Evolutionary conservation across 306 rosid species (phyloP), one percentile per base, ranked within the genome.

Genomic region (Styphnolobium japonicum): DNA sequence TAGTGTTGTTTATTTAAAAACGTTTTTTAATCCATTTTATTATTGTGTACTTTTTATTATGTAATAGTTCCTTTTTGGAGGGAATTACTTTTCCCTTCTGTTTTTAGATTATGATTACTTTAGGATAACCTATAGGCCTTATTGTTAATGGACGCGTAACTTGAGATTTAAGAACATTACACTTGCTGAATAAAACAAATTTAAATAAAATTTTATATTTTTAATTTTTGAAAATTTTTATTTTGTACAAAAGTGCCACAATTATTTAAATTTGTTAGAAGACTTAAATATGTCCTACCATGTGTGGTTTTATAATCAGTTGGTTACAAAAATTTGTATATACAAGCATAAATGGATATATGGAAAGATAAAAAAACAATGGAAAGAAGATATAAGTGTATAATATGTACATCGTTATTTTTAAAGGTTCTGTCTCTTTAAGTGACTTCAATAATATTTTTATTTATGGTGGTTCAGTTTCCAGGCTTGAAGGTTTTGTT

Each of bases 401-500:
- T 62, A 21, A 39, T 36, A 52, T 33, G 53, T 45, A 45, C 27
- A 27, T 11, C 21, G 6, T 40, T 61, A 56, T 52, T 61, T 82
- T 70, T 40, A 42, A 29, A 49, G 39, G 51, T 16, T 10, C 58
- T 57, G 18, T 52, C 16, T 70, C 40, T 48, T 53, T 6, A 6
- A 58, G 49, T 61, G 64, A 84, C 64, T 72, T 60, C 75, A 85
- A 15, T 62, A 72, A 53, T 79, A 60, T 74, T 87, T 80, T 82
- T 58, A 75, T 74, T 66, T 76, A 57, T 68, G 73, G 45, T 81
- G 82, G 12, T 82, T 73, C 91, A 94, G 98, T 94, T 86, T 92
- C 90, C 85, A 90, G 92, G 93, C 98, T 94, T 82, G 98, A 94
- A 90, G 98, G 98, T 46, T 94, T 94, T 92, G 97, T 94, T 86